phyloP scores from a whole-genome alignment of 208 protist genomes.

The Strigomonas galati region DNA sequence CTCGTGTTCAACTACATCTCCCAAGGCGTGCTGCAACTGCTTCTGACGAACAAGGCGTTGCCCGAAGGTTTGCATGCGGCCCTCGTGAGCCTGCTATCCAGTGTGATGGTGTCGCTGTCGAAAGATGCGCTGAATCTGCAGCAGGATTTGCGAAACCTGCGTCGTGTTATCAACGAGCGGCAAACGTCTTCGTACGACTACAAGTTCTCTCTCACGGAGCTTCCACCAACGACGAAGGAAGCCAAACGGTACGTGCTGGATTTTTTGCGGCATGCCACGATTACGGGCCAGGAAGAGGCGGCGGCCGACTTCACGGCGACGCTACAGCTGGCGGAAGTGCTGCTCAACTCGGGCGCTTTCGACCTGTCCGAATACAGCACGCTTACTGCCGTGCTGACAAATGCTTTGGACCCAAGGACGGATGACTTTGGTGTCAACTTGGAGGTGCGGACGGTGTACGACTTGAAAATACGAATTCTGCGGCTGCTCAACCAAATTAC shows the following conservation, averaged over 20 bases:
- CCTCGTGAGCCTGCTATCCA: constrained; percentile 32
- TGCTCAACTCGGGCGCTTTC: constrained; percentile 40
- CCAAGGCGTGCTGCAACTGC: constrained; percentile 22
- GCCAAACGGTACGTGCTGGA: constrained; percentile 25
- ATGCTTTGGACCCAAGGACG: constrained; percentile 26
- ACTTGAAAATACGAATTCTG: constrained; percentile 33
- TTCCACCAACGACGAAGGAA: constrained; percentile 16
- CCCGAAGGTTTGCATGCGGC: constrained; percentile 31
- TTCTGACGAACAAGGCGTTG: constrained; percentile 22
- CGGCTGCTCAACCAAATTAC: constrained; percentile 29
- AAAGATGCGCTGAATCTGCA: constrained; percentile 18
- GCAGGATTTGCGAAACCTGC: constrained; percentile 31
- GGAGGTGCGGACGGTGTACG: constrained; percentile 31
- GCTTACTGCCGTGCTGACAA: constrained; percentile 25
- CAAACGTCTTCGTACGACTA: neutral
- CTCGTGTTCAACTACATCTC: constrained; percentile 34
- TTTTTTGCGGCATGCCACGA: constrained; percentile 19
- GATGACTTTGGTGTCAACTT: constrained; percentile 22
- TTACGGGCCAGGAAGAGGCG: constrained; percentile 26
- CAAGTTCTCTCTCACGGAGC: constrained; percentile 12
- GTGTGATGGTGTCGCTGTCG: constrained; percentile 24
- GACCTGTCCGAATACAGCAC: constrained; percentile 25
- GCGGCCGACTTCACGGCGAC: constrained; percentile 25
- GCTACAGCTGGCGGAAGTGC: constrained; percentile 30
- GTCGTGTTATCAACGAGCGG: constrained; percentile 22